Evolutionary conservation across 1,284 basidiomycete species (phyloP).

Genomic region (Rhodotorula sp.): DNA sequence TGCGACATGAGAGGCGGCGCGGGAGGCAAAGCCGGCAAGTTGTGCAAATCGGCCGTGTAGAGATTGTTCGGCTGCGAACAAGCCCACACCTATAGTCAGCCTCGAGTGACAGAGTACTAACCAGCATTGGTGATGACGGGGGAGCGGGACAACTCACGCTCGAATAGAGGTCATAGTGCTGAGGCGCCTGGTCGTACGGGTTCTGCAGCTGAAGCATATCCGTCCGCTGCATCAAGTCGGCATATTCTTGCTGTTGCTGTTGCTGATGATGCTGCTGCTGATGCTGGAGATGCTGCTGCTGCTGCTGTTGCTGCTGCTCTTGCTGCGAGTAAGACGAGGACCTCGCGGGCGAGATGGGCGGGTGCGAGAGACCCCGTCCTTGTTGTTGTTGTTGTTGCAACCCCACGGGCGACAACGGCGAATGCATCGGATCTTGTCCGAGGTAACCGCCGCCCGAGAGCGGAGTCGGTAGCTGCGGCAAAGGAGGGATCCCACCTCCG

Average conservation of each 20-base stretch:
- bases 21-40: neutral
- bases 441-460: conserved; percentile 22
- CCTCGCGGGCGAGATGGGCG: conserved; percentile 20
- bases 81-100: neutral
- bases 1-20: conserved; percentile 1
- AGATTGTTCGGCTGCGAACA: neutral
- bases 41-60: conserved; percentile 8
- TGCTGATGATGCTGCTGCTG: conserved; percentile 18
- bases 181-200: conserved; percentile 15
- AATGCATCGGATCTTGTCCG: conserved; percentile 6
- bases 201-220: conserved; percentile 32
- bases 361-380: conserved; percentile 21
- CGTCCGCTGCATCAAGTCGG: conserved; percentile 32
- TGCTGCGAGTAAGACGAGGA: conserved; percentile 15
- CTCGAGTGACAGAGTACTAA: too few relatives aligned
- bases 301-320: conserved; percentile 30
- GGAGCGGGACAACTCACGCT: conserved; percentile 6
- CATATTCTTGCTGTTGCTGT: conserved; percentile 28
- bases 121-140: neutral
- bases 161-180: conserved; percentile 14
- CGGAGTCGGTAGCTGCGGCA: conserved; percentile 36
- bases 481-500: conserved; percentile 19
- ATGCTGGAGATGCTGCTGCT: conserved; percentile 13
- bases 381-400: neutral
- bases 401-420: conserved; percentile 8